Percentiles rank a stretch among this genome's conserved stretches.
phyloP scores from a whole-genome alignment of 768 basidiomycete species.

The Mycena pura region DNA sequence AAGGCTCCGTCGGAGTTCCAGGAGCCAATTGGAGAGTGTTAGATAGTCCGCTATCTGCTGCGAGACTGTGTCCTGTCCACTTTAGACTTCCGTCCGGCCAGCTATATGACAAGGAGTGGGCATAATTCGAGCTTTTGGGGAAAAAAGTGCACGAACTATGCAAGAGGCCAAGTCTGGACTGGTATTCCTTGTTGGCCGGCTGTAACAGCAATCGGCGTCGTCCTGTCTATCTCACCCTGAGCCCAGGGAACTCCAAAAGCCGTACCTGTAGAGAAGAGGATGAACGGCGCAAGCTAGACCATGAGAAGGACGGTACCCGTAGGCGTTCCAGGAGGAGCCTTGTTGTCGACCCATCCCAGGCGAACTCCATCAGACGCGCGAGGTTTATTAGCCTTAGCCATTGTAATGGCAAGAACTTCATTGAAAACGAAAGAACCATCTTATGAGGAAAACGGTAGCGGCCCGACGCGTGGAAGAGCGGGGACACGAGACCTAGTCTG shows the following conservation, averaged over 20 bases:
- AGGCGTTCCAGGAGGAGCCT: slow-evolving; percentile 36
- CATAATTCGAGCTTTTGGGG: not conserved
- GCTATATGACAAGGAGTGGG: slow-evolving; percentile 23
- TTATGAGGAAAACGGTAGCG: slow-evolving; percentile 5
- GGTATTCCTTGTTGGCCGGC: slow-evolving; percentile 31
- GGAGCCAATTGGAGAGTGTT: slow-evolving; percentile 34
- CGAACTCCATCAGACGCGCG: slow-evolving; percentile 32
- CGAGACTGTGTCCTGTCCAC: slow-evolving; percentile 47
- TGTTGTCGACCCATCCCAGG: slow-evolving; percentile 42
- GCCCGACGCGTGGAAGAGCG: slow-evolving; percentile 12
- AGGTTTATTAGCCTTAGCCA: slow-evolving; percentile 26
- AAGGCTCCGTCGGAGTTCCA: slow-evolving; percentile 42
- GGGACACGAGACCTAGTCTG: no score
- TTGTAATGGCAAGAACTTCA: not conserved
- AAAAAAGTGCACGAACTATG: slow-evolving; percentile 35
- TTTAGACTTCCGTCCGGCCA: slow-evolving; percentile 49
- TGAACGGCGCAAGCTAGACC: no score
- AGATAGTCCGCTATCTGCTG: slow-evolving; percentile 33
- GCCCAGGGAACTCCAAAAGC: slow-evolving; percentile 46
- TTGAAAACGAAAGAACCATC: no score
- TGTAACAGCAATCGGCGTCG: slow-evolving; percentile 36
- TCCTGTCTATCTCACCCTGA: slow-evolving; percentile 44
- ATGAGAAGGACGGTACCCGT: no score
- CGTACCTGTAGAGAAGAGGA: slow-evolving; percentile 44
- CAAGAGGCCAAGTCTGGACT: slow-evolving; percentile 45